A percentile compares a stretch with the other conserved stretches of the same genome.
Evolutionary conservation across 208 protist genomes (phyloP).

Genomic region (Trichomonas vaginalis): DNA sequence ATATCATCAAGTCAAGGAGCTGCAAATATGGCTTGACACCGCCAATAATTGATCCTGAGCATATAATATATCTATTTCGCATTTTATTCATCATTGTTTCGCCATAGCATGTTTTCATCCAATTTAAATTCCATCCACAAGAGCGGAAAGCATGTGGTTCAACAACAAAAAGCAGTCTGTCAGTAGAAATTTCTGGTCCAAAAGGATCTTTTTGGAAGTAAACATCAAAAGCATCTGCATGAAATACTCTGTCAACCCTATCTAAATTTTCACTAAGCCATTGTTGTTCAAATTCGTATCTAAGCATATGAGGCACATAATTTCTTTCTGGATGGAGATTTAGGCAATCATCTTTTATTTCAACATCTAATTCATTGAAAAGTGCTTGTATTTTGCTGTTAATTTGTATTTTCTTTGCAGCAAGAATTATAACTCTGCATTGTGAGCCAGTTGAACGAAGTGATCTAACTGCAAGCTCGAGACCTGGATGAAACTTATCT

Average conservation of each 20-base stretch:
- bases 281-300: neutral
- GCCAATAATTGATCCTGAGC: neutral
- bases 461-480: neutral
- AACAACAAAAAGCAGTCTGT: neutral
- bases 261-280: neutral
- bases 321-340: neutral
- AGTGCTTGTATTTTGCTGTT: neutral
- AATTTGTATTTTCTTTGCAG: neutral
- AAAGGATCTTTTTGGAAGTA: constrained; percentile 8
- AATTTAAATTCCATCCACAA: neutral
- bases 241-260: neutral
- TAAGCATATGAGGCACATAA: neutral
- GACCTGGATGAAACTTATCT: neutral
- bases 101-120: neutral
- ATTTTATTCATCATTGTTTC: neutral
- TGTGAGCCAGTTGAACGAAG: neutral
- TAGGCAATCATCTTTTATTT: neutral
- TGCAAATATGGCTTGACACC: neutral
- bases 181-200: neutral
- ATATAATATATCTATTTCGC: neutral
- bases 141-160: neutral
- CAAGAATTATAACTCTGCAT: neutral
- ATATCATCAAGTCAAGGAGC: neutral
- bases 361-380: neutral
- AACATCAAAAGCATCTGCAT: neutral